These are phyloP conservation scores for Cucumis sativus DNA, from an alignment of 306 rosid species.

Conservation along the genomic window DNA sequence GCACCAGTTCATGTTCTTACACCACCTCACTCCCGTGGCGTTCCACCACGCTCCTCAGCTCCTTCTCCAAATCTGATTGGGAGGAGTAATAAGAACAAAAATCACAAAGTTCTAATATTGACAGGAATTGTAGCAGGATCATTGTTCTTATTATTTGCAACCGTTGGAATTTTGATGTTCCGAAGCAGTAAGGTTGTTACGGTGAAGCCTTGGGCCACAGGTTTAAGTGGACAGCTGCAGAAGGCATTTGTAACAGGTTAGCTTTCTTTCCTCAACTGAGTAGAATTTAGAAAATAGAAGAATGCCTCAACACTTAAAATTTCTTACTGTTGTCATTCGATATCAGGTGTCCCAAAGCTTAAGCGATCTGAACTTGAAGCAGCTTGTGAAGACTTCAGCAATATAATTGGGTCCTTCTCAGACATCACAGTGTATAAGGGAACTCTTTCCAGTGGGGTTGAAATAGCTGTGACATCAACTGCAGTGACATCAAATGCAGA, in stretches of 20 bases:
- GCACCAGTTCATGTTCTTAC: constrained; percentile 17
- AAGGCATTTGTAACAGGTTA: constrained; percentile 81
- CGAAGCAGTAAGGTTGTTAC: constrained; percentile 54
- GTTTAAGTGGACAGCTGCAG: constrained; percentile 91
- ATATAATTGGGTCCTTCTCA: constrained; percentile 49
- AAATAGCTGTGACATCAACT: constrained; percentile 69
- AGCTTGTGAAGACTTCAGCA: constrained; percentile 97
- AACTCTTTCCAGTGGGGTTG: constrained; percentile 88
- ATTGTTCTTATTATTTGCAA: constrained; percentile 31
- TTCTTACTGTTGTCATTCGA: background rate
- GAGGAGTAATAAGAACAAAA: constrained; percentile 19
- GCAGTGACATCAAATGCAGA: constrained; percentile 31
- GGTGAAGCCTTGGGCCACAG: constrained; percentile 91
- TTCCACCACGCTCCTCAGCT: constrained; percentile 25
- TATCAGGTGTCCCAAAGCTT: constrained; percentile 82
- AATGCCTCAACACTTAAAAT: background rate
- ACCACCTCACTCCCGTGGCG: constrained; percentile 17
- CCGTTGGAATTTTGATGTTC: constrained; percentile 23
- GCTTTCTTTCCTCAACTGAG: background rate
- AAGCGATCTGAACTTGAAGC: constrained; percentile 52
- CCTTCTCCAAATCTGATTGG: constrained; percentile 20
- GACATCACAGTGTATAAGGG: constrained; percentile 76
- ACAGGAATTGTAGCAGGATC: constrained; percentile 39
- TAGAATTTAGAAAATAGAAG: background rate
- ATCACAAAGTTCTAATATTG: constrained; percentile 23